Conservation (phyloP, 1,284 basidiomycete genomes). For the Rhodotorula glutinis region DNA sequence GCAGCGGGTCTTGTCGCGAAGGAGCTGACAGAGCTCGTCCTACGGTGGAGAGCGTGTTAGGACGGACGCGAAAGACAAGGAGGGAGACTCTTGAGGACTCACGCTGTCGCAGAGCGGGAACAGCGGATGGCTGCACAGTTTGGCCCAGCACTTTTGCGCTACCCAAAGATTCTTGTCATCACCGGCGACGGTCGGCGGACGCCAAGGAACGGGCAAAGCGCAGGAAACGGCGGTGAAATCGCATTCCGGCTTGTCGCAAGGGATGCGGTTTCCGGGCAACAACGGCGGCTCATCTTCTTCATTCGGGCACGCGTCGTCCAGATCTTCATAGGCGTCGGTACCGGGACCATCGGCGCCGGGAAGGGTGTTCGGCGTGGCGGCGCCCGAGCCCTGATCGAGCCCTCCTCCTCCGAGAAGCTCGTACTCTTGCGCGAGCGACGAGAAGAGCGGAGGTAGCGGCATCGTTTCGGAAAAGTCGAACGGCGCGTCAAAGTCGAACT, state of each 20-base stretch:
- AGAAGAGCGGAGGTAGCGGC: conserved; percentile 31
- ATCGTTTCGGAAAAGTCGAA: conserved; percentile 35
- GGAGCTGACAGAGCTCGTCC: conserved; percentile 34
- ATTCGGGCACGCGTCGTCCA: conserved; percentile 10
- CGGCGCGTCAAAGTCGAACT: conserved; percentile 37
- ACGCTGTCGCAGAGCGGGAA: conserved; percentile 31
- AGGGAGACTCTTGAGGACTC: background rate
- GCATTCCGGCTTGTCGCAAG: conserved; percentile 40
- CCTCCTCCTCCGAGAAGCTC: background rate
- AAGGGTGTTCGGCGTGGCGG: background rate
- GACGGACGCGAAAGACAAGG: background rate
- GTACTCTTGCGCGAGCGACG: conserved; percentile 16
- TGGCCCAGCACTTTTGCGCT: conserved; percentile 38
- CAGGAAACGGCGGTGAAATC: conserved; percentile 31
- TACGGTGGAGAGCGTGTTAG: background rate
- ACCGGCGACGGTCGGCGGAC: conserved; percentile 19
- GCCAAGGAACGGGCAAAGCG: conserved; percentile 35
- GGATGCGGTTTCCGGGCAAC: conserved; percentile 19
- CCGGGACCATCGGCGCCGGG: no score
- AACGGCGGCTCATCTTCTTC: conserved; percentile 25
- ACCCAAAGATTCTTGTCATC: conserved; percentile 35
- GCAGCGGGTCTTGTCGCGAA: conserved; percentile 36
- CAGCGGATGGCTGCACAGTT: conserved; percentile 35
- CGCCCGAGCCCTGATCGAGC: no score
- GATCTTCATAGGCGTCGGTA: background rate